A percentile compares a stretch with the other conserved stretches of the same genome.
Evolutionary conservation across 2,329 filamentous ascomycete genomes (phyloP).

Genomic region (Curvularia hawaiiensis): DNA sequence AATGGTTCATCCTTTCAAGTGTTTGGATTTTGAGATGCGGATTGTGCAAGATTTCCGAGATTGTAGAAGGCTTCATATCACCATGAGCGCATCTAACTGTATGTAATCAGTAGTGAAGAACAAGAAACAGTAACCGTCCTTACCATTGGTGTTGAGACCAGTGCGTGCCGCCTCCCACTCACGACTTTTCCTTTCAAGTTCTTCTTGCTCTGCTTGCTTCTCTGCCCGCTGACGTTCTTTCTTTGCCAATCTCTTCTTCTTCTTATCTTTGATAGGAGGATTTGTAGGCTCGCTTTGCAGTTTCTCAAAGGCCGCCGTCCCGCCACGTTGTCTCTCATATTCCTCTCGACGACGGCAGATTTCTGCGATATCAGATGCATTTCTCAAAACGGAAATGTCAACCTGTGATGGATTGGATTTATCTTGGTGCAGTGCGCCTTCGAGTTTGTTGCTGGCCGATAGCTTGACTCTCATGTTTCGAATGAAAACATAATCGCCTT

Average conservation of each 20-base stretch:
- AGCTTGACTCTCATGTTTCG: slow-evolving; percentile 74
- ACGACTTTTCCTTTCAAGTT: slow-evolving; percentile 31
- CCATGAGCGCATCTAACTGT: slow-evolving; percentile 56
- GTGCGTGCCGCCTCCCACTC: slow-evolving; percentile 19
- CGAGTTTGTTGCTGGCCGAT: slow-evolving; percentile 61
- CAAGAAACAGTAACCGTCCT: slow-evolving; percentile 16
- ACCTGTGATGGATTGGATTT: slow-evolving; percentile 57
- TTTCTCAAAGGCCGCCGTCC: slow-evolving; percentile 20
- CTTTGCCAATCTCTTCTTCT: slow-evolving; percentile 46
- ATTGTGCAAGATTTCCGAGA: slow-evolving; percentile 56
- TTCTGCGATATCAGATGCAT: slow-evolving; percentile 17
- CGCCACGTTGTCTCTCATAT: slow-evolving; percentile 56
- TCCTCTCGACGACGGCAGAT: slow-evolving; percentile 64
- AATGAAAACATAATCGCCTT: slow-evolving; percentile 68
- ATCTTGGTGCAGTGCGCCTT: slow-evolving; percentile 74
- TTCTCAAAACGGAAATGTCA: slow-evolving; percentile 54
- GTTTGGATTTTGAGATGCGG: slow-evolving; percentile 47
- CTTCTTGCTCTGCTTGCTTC: slow-evolving; percentile 38
- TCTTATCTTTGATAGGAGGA: slow-evolving; percentile 22
- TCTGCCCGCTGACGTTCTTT: slow-evolving; percentile 43
- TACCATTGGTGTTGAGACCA: slow-evolving; percentile 50
- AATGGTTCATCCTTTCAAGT: slow-evolving; percentile 43
- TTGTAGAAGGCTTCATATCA: slow-evolving; percentile 38
- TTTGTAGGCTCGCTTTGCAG: slow-evolving; percentile 27
- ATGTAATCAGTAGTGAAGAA: slow-evolving; percentile 12